Evolutionary conservation across 2,329 filamentous ascomycete genomes (phyloP), one percentile per base, ranked within the genome.

Genomic region (Penicillium sp.): DNA sequence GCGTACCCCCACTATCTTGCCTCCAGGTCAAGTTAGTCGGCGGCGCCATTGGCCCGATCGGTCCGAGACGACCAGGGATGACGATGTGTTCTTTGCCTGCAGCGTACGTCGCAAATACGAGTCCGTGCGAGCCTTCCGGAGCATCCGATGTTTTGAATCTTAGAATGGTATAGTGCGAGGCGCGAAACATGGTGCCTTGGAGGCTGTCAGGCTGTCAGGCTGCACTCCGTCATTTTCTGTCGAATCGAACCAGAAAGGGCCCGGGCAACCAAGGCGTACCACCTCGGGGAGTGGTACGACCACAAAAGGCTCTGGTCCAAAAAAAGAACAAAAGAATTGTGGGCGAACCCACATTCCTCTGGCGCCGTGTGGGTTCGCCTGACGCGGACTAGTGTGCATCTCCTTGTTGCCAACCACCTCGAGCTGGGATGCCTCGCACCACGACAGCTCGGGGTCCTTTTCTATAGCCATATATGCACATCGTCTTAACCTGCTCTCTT

Each of bases 91-190:
- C 29, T 35, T 33, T 47, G n/a, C 41, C 51, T 54, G 54, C 45
- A 49, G 54, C 35, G 52, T 49, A 56, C 49, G 54, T 56, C 47
- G 42, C 54, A 52, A 41, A 41, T 15, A 29, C 10, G 43, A 50
- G 47, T 42, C 54, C 52, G 54, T 56, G 54, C 52, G 47, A 39
- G 42, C 49, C 50, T 49, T 52, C 50, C 50, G 50, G 46, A 20
- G 18, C 29, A 47, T 53, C 51, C 51, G 51, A 50, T 47, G 39
- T 40, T 40, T 48, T 12, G 29, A 38, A 20, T 3, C 20, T 37
- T 37, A 9, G 15, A 12, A 39, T 38, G 44, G 44, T 13, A 46
- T 9, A 42, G 24, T n/a, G 10, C 18, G 24, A 8, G 45, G 18
- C 38, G 45, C 45, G 45, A 47, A 15, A 42, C 24, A 33, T 33